Percentiles rank a stretch among this genome's conserved stretches.
phyloP scores from a whole-genome alignment of 257 asterid species.

The Nicotiana paniculata region DNA sequence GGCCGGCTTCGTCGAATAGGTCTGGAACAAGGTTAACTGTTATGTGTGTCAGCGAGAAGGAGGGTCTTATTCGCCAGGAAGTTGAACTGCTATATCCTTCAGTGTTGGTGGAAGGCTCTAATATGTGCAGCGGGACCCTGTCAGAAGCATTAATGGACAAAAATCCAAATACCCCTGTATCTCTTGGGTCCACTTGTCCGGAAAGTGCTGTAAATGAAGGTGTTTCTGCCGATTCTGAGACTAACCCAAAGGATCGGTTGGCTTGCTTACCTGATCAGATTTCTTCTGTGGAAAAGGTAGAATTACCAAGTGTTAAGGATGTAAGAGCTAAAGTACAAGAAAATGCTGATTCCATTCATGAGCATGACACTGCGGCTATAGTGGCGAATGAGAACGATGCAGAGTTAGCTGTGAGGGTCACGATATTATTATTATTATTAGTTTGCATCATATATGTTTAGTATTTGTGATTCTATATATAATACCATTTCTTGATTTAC shows the following conservation, averaged over 20 bases:
- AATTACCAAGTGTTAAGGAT: constrained; percentile 46
- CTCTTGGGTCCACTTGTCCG: constrained; percentile 14
- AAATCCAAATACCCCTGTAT: constrained; percentile 19
- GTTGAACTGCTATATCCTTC: constrained; percentile 25
- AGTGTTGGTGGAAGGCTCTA: constrained; percentile 25
- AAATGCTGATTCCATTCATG: constrained; percentile 24
- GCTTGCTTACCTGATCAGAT: constrained; percentile 64
- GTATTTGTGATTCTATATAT: background rate
- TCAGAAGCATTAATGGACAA: constrained; percentile 15
- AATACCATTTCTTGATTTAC: constrained; percentile 10
- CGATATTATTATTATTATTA: background rate
- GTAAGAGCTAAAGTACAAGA: constrained; percentile 52
- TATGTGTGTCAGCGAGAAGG: constrained; percentile 17
- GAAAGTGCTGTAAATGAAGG: constrained; percentile 22
- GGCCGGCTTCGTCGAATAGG: constrained; percentile 17
- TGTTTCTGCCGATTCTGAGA: constrained; percentile 26
- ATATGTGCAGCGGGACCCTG: constrained; percentile 15
- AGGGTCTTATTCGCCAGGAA: constrained; percentile 19
- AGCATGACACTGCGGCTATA: constrained; percentile 23
- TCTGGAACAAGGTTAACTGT: constrained; percentile 24
- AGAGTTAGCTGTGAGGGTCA: constrained; percentile 49
- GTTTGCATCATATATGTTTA: background rate
- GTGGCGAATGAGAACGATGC: constrained; percentile 43
- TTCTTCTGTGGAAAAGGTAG: constrained; percentile 59
- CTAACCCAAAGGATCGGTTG: constrained; percentile 32